Conservation (phyloP, 495 filamentous ascomycete species). For the Aspergillus affinis region DNA sequence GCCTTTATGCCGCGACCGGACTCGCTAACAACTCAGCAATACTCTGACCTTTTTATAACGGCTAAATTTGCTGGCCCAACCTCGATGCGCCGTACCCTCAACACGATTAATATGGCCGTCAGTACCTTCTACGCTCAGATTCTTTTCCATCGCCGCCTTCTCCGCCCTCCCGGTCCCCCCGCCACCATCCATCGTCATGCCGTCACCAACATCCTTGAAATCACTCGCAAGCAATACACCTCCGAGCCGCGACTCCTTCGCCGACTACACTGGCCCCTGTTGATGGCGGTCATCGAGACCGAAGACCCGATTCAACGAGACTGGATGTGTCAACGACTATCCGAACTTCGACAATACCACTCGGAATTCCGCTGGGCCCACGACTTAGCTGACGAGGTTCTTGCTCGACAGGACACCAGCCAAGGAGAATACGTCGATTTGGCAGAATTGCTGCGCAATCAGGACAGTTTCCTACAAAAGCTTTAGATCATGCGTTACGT, state of each 20-base stretch:
- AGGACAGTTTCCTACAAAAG: background rate
- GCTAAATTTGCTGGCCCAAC: constrained; percentile 36
- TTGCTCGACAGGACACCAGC: constrained; percentile 32
- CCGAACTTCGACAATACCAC: constrained; percentile 31
- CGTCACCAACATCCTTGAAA: constrained; percentile 36
- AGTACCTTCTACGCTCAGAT: constrained; percentile 44
- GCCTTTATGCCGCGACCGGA: background rate
- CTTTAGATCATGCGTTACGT: background rate
- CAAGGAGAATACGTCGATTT: constrained; percentile 33
- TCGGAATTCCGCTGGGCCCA: constrained; percentile 38
- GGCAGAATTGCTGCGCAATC: constrained; percentile 32
- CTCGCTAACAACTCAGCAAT: constrained; percentile 29
- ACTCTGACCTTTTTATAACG: constrained; percentile 44
- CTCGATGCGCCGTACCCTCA: constrained; percentile 40
- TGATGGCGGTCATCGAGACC: constrained; percentile 48
- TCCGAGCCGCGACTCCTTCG: constrained; percentile 36
- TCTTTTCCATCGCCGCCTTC: constrained; percentile 43
- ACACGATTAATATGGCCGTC: constrained; percentile 51
- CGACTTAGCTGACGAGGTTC: constrained; percentile 33
- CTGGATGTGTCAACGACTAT: constrained; percentile 41
- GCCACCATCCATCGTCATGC: constrained; percentile 33
- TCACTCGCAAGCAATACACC: constrained; percentile 38
- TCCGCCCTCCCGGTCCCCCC: constrained; percentile 25
- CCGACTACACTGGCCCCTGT: constrained; percentile 46
- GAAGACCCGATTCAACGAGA: constrained; percentile 33